Conservation (phyloP, 148 eudicot genomes). For the Beta vulgaris region DNA sequence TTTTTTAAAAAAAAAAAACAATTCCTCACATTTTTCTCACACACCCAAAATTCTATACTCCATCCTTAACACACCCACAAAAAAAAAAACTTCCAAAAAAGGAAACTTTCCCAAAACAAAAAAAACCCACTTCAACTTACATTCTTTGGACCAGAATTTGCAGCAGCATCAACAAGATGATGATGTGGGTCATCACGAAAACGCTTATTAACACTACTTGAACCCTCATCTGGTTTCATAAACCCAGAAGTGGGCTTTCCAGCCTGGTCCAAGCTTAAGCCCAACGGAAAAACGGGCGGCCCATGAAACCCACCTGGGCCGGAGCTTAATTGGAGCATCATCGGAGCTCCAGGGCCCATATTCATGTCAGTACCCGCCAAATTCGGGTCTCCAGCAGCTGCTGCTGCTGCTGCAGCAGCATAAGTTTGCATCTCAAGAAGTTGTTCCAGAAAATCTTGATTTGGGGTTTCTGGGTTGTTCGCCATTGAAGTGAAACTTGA, state of each 20-base stretch:
- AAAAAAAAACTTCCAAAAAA: neutral
- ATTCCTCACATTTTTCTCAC: too few relatives aligned
- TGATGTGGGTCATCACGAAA: constrained; percentile 43
- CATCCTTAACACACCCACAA: too few relatives aligned
- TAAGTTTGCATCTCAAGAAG: constrained; percentile 46
- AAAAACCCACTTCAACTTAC: constrained; percentile 23
- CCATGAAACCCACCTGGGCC: constrained; percentile 38
- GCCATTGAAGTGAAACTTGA: constrained; percentile 31
- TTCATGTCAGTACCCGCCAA: constrained; percentile 31
- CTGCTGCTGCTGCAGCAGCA: constrained; percentile 30
- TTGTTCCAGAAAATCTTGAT: constrained; percentile 54
- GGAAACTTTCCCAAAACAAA: neutral
- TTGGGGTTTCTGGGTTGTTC: constrained; percentile 39
- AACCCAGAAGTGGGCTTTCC: constrained; percentile 30
- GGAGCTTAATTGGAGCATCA: constrained; percentile 59
- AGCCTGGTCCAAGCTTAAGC: constrained; percentile 57
- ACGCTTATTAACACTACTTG: constrained; percentile 36
- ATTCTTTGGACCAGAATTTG: constrained; percentile 42
- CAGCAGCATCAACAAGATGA: constrained; percentile 30
- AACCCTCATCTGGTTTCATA: constrained; percentile 38
- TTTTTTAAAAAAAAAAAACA: too few relatives aligned
- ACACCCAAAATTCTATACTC: neutral
- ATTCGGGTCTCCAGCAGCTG: constrained; percentile 26
- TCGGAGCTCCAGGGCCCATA: constrained; percentile 28
- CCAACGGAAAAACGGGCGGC: constrained; percentile 45